Evolutionary conservation across 176 grass and related monocot species (phyloP), one percentile per base, ranked within the genome.

Genomic region (Poa pratensis): DNA sequence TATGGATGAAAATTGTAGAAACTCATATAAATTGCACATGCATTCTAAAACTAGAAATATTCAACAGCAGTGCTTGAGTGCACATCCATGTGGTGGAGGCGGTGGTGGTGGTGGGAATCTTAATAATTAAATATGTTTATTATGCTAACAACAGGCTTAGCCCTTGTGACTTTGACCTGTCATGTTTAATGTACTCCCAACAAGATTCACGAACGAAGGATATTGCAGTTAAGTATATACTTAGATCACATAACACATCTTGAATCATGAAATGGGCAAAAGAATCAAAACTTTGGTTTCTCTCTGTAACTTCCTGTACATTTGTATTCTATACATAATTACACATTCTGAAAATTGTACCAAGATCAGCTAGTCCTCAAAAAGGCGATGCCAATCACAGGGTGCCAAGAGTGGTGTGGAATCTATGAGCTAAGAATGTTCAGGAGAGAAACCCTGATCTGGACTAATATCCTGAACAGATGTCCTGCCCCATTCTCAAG

Each of bases 111-210:
- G 61, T 30, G 61, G 24, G 26, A 64, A 64, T 64, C 61, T 64
- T 64, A 5, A 13, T 55, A 48, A 48, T 71, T 43, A 22, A 5
- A 70, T 42, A 10, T 6, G 1, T 57, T 57, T 57, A 57, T n/a
- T n/a, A 0, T 60, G 57, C 60, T 63, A 63, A 30, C 26, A 16
- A 16, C 61, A 16, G 26, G 61, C 26, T 64, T 30, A 64, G 61
- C 61, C 61, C 23, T 64, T 64, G 26, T 30, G 61, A 30, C 61
- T 64, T 64, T 26, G 61, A 64, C 61, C 48, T 53, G 72, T 49
- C 72, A 75, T 52, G 72, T 49, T 75, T 75, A 48, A 32, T 52
- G 48, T 52, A 18, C 16, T 7, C 50, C 27, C 11, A 30, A 26
- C 55, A 60, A 17, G 54, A 62, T 78, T 35, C 35, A 43, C 35